Base-by-base conservation (phyloP, 2,329 filamentous ascomycete species). In the Chaetomiaceae sp. region DNA sequence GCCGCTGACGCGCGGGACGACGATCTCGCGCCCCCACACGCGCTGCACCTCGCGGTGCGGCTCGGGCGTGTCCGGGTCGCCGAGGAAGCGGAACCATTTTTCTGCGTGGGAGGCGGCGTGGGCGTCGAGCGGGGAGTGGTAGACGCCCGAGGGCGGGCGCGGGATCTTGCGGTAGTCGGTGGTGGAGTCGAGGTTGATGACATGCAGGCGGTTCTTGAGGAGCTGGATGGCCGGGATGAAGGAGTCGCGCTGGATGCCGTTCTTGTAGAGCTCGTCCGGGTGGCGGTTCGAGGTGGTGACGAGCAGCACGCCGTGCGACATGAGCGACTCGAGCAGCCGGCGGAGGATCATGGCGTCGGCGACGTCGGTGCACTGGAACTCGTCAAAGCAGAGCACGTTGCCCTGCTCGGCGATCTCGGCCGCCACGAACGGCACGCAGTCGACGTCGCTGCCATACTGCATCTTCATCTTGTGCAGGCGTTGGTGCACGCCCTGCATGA, bases 161-260 rank as follows among this genome's bases (percentile, higher is more conserved):
- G 92, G 89, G 50, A 99, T 95, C 70, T 96, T 97, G 63, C 93
- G 89, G 73, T 99, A 99, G 70, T 99, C 93, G 33, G 91, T 99
- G 4, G 86, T 84, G 2, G 90, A 96, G 72, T 99, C 88, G 53
- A 99, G 83, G 69, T 96, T 96, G 62, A 99, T 87, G 42, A 97
- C 89, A 48, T 87, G 84, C 8, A 99, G 79, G 2, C 85, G 82
- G 34, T 77, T 80, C 67, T 96, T 92, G 39, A 99, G 82, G 4
- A 99, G 83, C 56, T 91, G 86, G 65, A 99, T 99, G 59, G 92
- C 95, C 0, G 93, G 93, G 44, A 99, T 81, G 66, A 99, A 99
- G 6, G 89, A 95, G 60, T 95, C 86, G 53, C 93, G 85, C 71
- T 99, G 93, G 57, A 99, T 92, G 50, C 93, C 93, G 66, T 99